Evolutionary conservation across 192 early-diverging fungal genomes (phyloP).

Genomic region (Coemansia brasiliensis): DNA sequence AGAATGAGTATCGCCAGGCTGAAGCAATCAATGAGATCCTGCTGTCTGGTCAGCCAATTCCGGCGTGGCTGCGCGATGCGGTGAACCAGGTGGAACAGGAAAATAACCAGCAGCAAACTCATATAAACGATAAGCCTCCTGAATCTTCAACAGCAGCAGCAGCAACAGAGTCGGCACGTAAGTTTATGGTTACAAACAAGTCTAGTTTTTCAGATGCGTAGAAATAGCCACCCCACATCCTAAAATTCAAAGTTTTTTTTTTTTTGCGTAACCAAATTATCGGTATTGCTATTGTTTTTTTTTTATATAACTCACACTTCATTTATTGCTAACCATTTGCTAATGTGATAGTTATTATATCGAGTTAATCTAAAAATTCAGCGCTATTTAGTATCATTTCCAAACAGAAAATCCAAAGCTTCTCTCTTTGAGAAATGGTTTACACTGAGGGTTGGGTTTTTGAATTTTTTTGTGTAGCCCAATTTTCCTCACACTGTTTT

Average conservation of each 20-base stretch:
- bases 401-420: too few species aligned
- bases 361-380: too few species aligned
- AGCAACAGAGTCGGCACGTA: conserved; percentile 4
- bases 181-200: conserved; percentile 20
- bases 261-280: background rate
- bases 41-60: conserved; percentile 50
- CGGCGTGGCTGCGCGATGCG: conserved; percentile 48
- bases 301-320: too few species aligned
- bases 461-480: too few species aligned
- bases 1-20: conserved; percentile 51
- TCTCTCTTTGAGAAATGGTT: too few species aligned
- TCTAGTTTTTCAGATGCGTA: background rate
- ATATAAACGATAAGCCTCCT: background rate
- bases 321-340: too few species aligned
- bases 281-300: too few species aligned
- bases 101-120: background rate
- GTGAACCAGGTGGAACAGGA: conserved; percentile 32
- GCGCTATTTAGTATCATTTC: too few species aligned
- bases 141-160: background rate
- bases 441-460: too few species aligned
- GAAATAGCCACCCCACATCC: background rate
- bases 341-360: too few species aligned
- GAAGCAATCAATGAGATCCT: conserved; percentile 54
- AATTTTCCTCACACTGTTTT: too few species aligned
- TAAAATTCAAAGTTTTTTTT: background rate